Evolutionary conservation across 768 basidiomycete genomes (phyloP).

Genomic region (Leccinum incarnatum): DNA sequence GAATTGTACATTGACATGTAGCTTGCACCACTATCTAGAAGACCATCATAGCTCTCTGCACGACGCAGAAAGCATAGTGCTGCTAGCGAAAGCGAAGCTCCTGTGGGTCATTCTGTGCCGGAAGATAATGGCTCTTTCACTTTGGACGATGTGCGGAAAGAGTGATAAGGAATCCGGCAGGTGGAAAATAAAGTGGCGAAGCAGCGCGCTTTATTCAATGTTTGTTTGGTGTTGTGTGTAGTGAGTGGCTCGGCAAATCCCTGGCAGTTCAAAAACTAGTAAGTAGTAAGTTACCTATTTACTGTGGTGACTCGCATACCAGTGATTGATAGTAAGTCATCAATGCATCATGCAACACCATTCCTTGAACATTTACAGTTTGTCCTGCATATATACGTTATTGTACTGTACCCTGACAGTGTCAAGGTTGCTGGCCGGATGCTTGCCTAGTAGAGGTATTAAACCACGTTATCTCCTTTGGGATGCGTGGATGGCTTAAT

Average conservation of each 20-base stretch:
- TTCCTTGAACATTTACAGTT: background rate
- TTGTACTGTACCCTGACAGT: background rate
- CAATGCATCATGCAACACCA: background rate
- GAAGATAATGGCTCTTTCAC: slow-evolving; percentile 25
- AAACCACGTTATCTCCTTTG: slow-evolving; percentile 4
- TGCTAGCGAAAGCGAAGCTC: slow-evolving; percentile 76
- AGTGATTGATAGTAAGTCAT: background rate
- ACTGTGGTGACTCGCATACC: background rate
- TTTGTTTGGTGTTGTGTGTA: slow-evolving; percentile 23
- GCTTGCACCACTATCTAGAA: slow-evolving; percentile 76
- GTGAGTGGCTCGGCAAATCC: slow-evolving; percentile 14
- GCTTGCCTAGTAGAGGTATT: background rate
- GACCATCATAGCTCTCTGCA: slow-evolving; percentile 54
- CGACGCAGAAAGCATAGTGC: slow-evolving; percentile 49
- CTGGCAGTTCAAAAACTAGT: background rate
- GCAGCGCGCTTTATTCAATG: slow-evolving; percentile 3
- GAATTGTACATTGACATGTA: slow-evolving; percentile 34
- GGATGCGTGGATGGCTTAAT: background rate
- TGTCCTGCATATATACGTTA: slow-evolving; percentile 1
- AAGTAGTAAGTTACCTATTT: too few species aligned
- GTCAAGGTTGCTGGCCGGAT: background rate
- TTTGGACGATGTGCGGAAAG: slow-evolving; percentile 11
- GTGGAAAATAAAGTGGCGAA: background rate
- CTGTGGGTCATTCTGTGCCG: slow-evolving; percentile 45
- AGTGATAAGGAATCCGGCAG: slow-evolving; percentile 33